Evolutionary conservation across 2,329 filamentous ascomycete genomes (phyloP), one percentile per base, ranked within the genome.

Genomic region (Monilinia polystroma): DNA sequence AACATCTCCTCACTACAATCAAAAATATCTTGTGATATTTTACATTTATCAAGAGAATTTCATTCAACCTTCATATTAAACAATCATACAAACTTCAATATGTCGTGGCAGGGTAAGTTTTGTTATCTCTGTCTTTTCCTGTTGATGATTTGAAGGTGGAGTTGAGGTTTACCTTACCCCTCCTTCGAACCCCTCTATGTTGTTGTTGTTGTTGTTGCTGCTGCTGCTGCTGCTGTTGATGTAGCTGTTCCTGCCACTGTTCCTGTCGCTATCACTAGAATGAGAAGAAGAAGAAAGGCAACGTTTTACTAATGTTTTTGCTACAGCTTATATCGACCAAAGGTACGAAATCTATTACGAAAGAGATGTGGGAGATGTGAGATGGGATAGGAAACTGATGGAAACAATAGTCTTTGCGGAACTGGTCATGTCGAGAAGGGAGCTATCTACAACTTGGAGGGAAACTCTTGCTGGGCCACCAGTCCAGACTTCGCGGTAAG

Each of bases 341-440:
- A 87, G 85, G 85, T 87, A 85, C 73, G 75, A 69, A 59, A 49
- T 60, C 26, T 26, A 45, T 35, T 53, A 43, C 18, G 23, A 57
- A 57, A 8, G 35, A 16, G n/a, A 47, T 18, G 23, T 14, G 43
- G 23, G 20, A 18, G 60, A 49, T 38, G 55, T 23, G 35, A 16
- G 32, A 62, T 26, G 26, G 43, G 16, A 63, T 53, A 68, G 52
- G 35, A 56, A 38, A 55, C 75, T 76, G 70, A 75, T 73, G 66
- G 64, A 47, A 51, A 66, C 49, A 51, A 73, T 77, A 96, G 92
- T 85, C 87, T 97, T 75, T 85, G 96, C 76, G 89, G 84, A 81
- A 88, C 85, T 75, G 88, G 88, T 76, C 89, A 93, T 78, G 80
- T 96, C 76, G 90, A 95, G 82, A 89, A 92, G 82, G 93, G 85